Percentiles rank a stretch among this genome's conserved stretches.
phyloP scores from a whole-genome alignment of 2,329 filamentous ascomycete genomes.

The Dactylellina drechsleri region DNA sequence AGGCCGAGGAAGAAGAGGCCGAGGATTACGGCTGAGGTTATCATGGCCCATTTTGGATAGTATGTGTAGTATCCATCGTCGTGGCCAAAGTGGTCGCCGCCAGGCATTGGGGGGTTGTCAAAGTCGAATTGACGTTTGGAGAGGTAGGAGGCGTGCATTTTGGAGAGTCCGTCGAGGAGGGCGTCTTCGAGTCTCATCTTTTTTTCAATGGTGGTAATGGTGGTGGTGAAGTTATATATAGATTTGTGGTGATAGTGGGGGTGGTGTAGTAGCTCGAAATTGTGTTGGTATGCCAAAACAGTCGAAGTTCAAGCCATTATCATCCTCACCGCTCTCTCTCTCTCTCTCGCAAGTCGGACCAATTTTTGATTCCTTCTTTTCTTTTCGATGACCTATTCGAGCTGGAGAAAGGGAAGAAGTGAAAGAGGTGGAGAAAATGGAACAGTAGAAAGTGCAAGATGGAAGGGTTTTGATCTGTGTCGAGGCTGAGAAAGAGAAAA shows the following conservation, averaged over 20 bases:
- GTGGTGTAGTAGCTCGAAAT: background rate
- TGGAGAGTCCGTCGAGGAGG: slow-evolving; percentile 26
- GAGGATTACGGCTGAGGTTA: slow-evolving; percentile 20
- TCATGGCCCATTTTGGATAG: slow-evolving; percentile 47
- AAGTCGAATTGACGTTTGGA: slow-evolving; percentile 38
- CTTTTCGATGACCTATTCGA: slow-evolving; percentile 16
- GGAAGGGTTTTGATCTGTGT: slow-evolving; percentile 22
- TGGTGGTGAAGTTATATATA: slow-evolving; percentile 5
- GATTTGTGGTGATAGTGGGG: slow-evolving; percentile 3
- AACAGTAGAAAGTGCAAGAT: background rate
- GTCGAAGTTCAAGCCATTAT: slow-evolving; percentile 5
- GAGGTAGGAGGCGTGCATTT: slow-evolving; percentile 26
- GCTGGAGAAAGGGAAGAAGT: slow-evolving; percentile 6
- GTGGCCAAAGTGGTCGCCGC: slow-evolving; percentile 48
- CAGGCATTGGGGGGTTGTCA: slow-evolving; percentile 30
- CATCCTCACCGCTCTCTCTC: background rate
- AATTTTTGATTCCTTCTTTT: slow-evolving; percentile 31
- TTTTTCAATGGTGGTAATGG: background rate
- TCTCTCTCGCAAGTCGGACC: no score
- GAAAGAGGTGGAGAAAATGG: slow-evolving; percentile 13
- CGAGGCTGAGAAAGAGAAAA: slow-evolving; percentile 37
- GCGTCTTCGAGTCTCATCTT: slow-evolving; percentile 20
- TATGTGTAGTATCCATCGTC: slow-evolving; percentile 20
- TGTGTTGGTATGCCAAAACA: slow-evolving; percentile 33
- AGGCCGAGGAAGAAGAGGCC: slow-evolving; percentile 18